phyloP scores from a whole-genome alignment of 2,329 filamentous ascomycete species.

The Fusarium cyanostomum region DNA sequence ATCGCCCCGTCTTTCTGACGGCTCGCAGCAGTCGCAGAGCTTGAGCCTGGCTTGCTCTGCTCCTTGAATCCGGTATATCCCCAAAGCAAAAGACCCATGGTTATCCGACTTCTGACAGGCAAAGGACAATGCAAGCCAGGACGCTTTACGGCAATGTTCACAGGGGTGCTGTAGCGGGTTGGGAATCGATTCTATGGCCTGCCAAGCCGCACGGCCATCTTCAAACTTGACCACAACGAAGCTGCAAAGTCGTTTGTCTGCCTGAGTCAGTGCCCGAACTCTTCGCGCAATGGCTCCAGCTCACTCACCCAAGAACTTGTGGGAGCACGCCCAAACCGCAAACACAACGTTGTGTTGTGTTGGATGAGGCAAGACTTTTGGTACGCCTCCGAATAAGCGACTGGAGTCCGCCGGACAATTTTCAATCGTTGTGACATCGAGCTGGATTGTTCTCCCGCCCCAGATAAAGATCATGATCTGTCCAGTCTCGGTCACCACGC shows the following conservation, averaged over 20 bases:
- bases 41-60: not conserved
- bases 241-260: slow-evolving; percentile 7
- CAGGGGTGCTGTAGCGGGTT: slow-evolving; percentile 15
- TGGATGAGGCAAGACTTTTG: slow-evolving; percentile 37
- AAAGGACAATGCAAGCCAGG: not conserved
- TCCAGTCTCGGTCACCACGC: slow-evolving; percentile 32
- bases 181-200: slow-evolving; percentile 3
- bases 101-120: slow-evolving; percentile 22
- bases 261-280: not conserved
- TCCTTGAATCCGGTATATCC: slow-evolving; percentile 14
- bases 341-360: slow-evolving; percentile 28
- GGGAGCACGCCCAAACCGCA: slow-evolving; percentile 18
- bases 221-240: slow-evolving; percentile 28
- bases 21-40: slow-evolving; percentile 12
- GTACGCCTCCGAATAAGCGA: slow-evolving; percentile 15
- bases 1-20: slow-evolving; percentile 10
- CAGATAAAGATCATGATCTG: slow-evolving; percentile 38
- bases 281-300: too few relatives aligned
- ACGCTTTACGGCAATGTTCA: not conserved
- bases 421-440: slow-evolving; percentile 20
- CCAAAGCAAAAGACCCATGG: slow-evolving; percentile 28
- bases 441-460: slow-evolving; percentile 24
- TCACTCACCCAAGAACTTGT: slow-evolving; percentile 7
- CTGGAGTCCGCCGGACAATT: not conserved
- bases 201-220: slow-evolving; percentile 6